phyloP scores from a whole-genome alignment of 169 alveolate genomes.

The Cryptosporidium canis region DNA sequence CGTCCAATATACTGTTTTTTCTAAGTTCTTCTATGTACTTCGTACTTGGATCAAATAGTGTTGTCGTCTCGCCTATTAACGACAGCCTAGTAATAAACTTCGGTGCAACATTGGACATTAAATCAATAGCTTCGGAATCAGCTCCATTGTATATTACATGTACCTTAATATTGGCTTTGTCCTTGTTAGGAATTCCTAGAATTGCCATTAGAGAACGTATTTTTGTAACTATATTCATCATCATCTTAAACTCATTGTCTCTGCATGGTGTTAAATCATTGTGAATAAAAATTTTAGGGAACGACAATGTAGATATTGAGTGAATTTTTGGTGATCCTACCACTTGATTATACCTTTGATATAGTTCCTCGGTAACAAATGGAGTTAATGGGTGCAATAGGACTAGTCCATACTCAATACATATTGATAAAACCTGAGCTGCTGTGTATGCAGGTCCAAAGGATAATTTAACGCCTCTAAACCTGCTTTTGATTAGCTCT shows the following conservation, averaged over 20 bases:
- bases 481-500: conserved; percentile 91
- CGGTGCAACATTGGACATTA: conserved; percentile 19
- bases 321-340: conserved; percentile 75
- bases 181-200: conserved; percentile 48
- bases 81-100: conserved; percentile 26
- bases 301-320: conserved; percentile 22
- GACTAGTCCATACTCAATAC: conserved; percentile 83
- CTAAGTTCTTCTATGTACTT: conserved; percentile 5
- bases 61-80: conserved; percentile 6
- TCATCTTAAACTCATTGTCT: conserved; percentile 46
- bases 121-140: not conserved
- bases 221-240: conserved; percentile 66
- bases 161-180: conserved; percentile 20
- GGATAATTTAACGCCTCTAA: conserved; percentile 75
- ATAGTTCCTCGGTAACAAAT: conserved; percentile 96
- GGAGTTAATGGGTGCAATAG: conserved; percentile 98
- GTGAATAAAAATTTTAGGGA: conserved; percentile 47
- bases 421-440: conserved; percentile 77
- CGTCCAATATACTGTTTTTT: conserved; percentile 29
- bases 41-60: not conserved
- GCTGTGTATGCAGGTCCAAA: conserved; percentile 77
- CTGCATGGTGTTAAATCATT: conserved; percentile 75
- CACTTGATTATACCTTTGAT: conserved; percentile 89
- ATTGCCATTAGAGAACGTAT: conserved; percentile 74
- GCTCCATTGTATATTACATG: conserved; percentile 10